Conservation (phyloP, 140 eudicot genomes). For the Senecio squalidus region DNA sequence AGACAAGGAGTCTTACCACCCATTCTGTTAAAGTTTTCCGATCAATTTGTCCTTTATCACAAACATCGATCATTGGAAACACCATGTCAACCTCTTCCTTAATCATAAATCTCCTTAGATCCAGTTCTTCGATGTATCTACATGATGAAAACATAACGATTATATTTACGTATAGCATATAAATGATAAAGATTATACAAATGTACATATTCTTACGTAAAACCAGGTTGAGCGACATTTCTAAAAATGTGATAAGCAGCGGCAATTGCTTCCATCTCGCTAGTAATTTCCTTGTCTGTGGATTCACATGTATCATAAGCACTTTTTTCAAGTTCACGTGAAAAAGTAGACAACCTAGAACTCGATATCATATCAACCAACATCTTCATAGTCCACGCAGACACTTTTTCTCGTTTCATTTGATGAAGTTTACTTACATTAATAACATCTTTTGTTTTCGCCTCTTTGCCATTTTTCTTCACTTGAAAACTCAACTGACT, state of each 20-base stretch:
- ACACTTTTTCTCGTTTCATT: too few species aligned
- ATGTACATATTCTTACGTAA: conserved; percentile 36
- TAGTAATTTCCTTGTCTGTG: conserved; percentile 58
- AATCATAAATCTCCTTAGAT: too few species aligned
- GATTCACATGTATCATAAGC: conserved; percentile 57
- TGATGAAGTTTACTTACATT: too few species aligned
- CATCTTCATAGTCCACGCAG: conserved; percentile 85
- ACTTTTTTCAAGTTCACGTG: too few species aligned
- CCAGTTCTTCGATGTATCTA: conserved; percentile 78
- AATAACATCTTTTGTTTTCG: too few species aligned
- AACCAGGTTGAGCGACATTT: conserved; percentile 57
- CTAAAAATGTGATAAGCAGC: too few species aligned
- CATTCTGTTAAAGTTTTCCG: too few species aligned
- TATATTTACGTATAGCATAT: not conserved
- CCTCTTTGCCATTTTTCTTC: conserved; percentile 31
- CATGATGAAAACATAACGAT: not conserved
- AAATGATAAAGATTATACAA: not conserved
- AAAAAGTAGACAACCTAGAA: too few species aligned
- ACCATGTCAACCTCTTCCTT: conserved; percentile 64
- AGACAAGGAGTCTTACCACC: conserved; percentile 66
- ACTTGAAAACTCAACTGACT: too few species aligned
- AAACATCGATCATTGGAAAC: too few species aligned
- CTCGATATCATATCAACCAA: too few species aligned
- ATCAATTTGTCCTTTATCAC: conserved; percentile 64
- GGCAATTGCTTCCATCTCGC: too few species aligned